phyloP scores from a whole-genome alignment of 2,329 filamentous ascomycete genomes.

The Sphaerulina musiva region DNA sequence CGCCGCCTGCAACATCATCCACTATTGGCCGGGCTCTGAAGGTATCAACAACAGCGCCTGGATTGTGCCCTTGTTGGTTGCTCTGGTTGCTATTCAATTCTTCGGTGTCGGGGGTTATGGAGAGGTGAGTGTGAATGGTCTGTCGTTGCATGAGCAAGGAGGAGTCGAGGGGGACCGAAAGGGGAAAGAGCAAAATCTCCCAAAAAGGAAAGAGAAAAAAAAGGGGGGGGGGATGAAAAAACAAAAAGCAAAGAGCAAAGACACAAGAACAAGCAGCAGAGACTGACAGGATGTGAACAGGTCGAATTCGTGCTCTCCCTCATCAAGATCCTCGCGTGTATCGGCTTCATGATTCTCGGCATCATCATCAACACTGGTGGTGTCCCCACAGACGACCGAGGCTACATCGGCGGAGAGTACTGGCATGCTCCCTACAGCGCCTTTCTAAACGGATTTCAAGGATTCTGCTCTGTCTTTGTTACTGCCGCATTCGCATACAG shows the following conservation, averaged over 20 bases:
- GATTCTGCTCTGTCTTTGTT: slow-evolving; percentile 27
- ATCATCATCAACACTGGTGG: slow-evolving; percentile 44
- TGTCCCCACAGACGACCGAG: slow-evolving; percentile 32
- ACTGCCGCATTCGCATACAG: slow-evolving; percentile 46
- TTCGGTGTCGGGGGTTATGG: slow-evolving; percentile 35
- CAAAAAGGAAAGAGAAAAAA: neutral
- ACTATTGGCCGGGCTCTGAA: slow-evolving; percentile 27
- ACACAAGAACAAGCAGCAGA: too few relatives aligned
- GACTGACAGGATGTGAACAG: neutral
- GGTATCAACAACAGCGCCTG: slow-evolving; percentile 30
- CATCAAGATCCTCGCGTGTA: slow-evolving; percentile 40
- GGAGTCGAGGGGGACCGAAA: too few relatives aligned
- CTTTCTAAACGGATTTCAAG: slow-evolving; percentile 27
- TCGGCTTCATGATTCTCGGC: slow-evolving; percentile 59
- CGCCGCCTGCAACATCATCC: slow-evolving; percentile 29
- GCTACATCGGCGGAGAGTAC: slow-evolving; percentile 27
- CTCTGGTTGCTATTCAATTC: slow-evolving; percentile 28
- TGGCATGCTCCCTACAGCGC: slow-evolving; percentile 15
- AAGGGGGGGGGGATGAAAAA: too few relatives aligned
- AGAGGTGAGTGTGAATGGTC: slow-evolving; percentile 16
- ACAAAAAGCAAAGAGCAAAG: too few relatives aligned
- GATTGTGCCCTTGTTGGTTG: slow-evolving; percentile 31
- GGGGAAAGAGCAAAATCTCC: neutral
- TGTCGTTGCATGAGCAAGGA: too few relatives aligned
- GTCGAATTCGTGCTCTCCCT: slow-evolving; percentile 29